A percentile compares a stretch with the other conserved stretches of the same genome.
Evolutionary conservation across 1,284 basidiomycete species (phyloP).

Genomic region (Leccinum pallidistipes): DNA sequence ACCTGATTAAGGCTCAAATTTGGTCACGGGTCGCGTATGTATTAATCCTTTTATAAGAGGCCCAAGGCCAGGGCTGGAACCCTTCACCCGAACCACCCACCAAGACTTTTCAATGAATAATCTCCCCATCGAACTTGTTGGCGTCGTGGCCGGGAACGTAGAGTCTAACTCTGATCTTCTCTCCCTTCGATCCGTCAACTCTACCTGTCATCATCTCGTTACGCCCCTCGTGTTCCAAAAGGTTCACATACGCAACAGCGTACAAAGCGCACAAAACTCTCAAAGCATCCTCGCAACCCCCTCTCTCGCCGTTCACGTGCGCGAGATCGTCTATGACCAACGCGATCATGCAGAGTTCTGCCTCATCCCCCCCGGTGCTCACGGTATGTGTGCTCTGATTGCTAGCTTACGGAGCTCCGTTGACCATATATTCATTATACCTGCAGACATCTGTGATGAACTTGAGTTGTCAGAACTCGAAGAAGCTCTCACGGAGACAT

Average conservation of each 20-base stretch:
- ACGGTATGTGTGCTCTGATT: conserved; percentile 12
- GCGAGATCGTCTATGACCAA: conserved; percentile 31
- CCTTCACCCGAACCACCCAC: background rate
- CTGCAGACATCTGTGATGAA: conserved; percentile 27
- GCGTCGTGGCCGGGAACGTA: conserved; percentile 24
- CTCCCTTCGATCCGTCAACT: conserved; percentile 30
- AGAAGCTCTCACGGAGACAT: conserved; percentile 30
- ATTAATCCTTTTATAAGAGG: conserved; percentile 19
- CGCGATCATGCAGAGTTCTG: conserved; percentile 27
- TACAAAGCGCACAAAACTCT: conserved; percentile 29
- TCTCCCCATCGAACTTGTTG: conserved; percentile 31
- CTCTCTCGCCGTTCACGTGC: conserved; percentile 26
- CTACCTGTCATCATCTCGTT: conserved; percentile 23
- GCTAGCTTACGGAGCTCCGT: background rate
- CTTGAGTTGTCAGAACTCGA: conserved; percentile 35
- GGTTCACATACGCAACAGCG: conserved; percentile 26
- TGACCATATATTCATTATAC: background rate
- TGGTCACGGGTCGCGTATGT: background rate
- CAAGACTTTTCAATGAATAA: conserved; percentile 20
- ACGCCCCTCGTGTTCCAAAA: conserved; percentile 27
- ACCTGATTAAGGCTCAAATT: background rate
- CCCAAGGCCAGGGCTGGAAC: background rate
- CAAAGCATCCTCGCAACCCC: conserved; percentile 23
- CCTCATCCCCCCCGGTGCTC: conserved; percentile 16
- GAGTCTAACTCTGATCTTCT: conserved; percentile 29